phyloP scores from a whole-genome alignment of 306 rosid genomes.

The Urtica urens region DNA sequence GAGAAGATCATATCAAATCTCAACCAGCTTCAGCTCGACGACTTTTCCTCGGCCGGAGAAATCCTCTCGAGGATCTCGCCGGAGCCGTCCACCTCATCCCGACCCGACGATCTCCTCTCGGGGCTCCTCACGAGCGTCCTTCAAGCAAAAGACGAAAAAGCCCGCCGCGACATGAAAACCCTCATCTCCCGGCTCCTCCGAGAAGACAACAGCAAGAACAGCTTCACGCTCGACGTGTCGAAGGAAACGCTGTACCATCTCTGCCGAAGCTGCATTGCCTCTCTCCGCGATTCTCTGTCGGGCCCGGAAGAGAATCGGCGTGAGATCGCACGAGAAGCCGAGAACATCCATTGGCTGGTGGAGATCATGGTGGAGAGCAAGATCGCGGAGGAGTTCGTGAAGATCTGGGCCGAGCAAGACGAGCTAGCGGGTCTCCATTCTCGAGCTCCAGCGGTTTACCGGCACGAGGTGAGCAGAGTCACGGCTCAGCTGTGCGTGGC shows the following conservation, averaged over 20 bases:
- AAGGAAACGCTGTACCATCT: constrained; percentile 66
- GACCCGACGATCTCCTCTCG: constrained; percentile 42
- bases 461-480: constrained; percentile 73
- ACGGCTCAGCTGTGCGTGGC: constrained; percentile 76
- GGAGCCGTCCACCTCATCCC: constrained; percentile 40
- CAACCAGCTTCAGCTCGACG: constrained; percentile 46
- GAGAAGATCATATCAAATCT: constrained; percentile 49
- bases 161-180: constrained; percentile 73
- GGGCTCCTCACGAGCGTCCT: constrained; percentile 53
- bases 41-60: constrained; percentile 14
- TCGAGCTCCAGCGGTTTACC: constrained; percentile 49
- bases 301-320: too few relatives aligned
- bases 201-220: constrained; percentile 35
- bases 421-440: constrained; percentile 74
- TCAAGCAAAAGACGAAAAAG: constrained; percentile 78
- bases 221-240: constrained; percentile 48
- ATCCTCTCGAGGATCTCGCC: constrained; percentile 59
- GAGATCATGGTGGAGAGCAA: constrained; percentile 53
- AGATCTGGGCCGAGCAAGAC: constrained; percentile 84
- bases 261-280: constrained; percentile 55
- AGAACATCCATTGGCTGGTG: constrained; percentile 81
- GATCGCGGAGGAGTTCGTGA: constrained; percentile 71
- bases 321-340: constrained; percentile 79
- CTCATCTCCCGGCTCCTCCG: constrained; percentile 57
- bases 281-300: constrained; percentile 42